Evolutionary conservation across 2,329 filamentous ascomycete genomes (phyloP).

Genomic region (Tolypocladium paradoxum): DNA sequence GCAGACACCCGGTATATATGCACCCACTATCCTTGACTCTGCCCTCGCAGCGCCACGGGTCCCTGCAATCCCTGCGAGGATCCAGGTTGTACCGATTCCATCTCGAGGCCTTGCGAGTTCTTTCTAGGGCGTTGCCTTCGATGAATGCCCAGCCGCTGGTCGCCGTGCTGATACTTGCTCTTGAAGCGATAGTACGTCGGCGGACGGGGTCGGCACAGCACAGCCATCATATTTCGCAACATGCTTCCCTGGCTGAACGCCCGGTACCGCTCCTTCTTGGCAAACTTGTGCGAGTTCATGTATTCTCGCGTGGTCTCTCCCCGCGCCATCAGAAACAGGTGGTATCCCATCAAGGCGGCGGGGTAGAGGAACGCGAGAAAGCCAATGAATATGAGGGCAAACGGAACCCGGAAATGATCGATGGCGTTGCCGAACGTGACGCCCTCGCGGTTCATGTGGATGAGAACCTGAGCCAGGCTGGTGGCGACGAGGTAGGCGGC

Average conservation of each 20-base stretch:
- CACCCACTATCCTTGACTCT: slow-evolving; percentile 8
- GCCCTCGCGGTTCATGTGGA: slow-evolving; percentile 53
- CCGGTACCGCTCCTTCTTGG: slow-evolving; percentile 80
- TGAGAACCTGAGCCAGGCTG: slow-evolving; percentile 68
- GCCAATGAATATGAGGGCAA: slow-evolving; percentile 81
- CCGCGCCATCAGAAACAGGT: slow-evolving; percentile 79
- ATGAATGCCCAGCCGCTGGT: slow-evolving; percentile 64
- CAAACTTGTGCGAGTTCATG: slow-evolving; percentile 90
- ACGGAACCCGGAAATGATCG: slow-evolving; percentile 63
- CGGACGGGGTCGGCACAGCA: slow-evolving; percentile 72
- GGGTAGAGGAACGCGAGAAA: slow-evolving; percentile 70
- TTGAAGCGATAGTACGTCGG: slow-evolving; percentile 90
- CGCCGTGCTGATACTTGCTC: slow-evolving; percentile 61
- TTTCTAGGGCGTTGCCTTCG: slow-evolving; percentile 29
- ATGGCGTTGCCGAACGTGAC: slow-evolving; percentile 61
- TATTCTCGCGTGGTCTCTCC: slow-evolving; percentile 96
- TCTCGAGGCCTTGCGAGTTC: slow-evolving; percentile 53
- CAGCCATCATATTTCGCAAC: slow-evolving; percentile 68
- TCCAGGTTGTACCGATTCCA: slow-evolving; percentile 52
- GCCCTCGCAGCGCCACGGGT: slow-evolving; percentile 33
- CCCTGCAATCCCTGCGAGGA: slow-evolving; percentile 40
- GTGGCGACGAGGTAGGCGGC: slow-evolving; percentile 65
- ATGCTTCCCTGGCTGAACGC: slow-evolving; percentile 75
- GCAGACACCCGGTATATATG: not conserved
- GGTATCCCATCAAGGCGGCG: slow-evolving; percentile 72